phyloP scores from a whole-genome alignment of 2,329 filamentous ascomycete genomes.

The Arthroderma sp. region DNA sequence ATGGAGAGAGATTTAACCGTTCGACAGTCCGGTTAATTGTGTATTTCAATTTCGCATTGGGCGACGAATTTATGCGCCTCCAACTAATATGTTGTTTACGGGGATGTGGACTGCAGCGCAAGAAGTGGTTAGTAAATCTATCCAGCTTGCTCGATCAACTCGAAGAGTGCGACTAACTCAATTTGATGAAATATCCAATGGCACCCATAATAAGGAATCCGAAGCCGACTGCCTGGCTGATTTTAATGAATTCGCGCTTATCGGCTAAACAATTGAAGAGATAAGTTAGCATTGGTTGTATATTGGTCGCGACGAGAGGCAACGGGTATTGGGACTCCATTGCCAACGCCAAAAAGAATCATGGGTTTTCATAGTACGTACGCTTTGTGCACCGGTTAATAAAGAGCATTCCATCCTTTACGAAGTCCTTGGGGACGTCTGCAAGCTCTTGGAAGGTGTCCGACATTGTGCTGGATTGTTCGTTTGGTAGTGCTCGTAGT shows the following conservation, averaged over 20 bases:
- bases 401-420: constrained; percentile 37
- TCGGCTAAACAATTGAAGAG: constrained; percentile 34
- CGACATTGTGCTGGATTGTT: constrained; percentile 30
- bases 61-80: constrained; percentile 25
- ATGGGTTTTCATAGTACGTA: constrained; percentile 17
- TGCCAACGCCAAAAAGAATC: not conserved
- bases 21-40: too few species aligned
- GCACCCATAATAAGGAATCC: constrained; percentile 48
- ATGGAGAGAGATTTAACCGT: not conserved
- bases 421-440: constrained; percentile 43
- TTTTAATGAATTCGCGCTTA: constrained; percentile 47
- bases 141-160: not conserved
- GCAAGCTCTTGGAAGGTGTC: constrained; percentile 49
- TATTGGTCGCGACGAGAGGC: not conserved
- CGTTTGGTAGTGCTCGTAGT: not conserved
- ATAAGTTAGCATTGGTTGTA: constrained; percentile 6
- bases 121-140: constrained; percentile 1
- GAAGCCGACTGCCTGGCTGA: constrained; percentile 47
- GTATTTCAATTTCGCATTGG: too few species aligned
- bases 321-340: constrained; percentile 6
- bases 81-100: constrained; percentile 38
- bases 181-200: constrained; percentile 48
- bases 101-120: constrained; percentile 33
- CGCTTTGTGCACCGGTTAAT: constrained; percentile 37
- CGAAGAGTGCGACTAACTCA: constrained; percentile 33